Percentiles rank a stretch among this genome's conserved stretches.
Evolutionary conservation across 768 basidiomycete species (phyloP).

Genomic region (Suillus tomentosus): DNA sequence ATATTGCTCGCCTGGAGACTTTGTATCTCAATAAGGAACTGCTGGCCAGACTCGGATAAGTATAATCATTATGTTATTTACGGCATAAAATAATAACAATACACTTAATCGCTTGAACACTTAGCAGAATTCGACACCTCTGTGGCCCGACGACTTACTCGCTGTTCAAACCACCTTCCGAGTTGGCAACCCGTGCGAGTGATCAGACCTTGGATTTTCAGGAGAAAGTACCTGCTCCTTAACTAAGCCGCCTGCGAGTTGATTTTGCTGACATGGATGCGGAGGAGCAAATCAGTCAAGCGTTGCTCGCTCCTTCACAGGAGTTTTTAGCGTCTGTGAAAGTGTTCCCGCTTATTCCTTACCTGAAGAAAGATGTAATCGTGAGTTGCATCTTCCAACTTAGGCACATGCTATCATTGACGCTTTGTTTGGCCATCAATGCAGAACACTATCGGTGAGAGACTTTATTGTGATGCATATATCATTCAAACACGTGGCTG

Average conservation of each 20-base stretch:
- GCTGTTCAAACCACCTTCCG: background rate
- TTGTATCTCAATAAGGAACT: constrained; percentile 25
- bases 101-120: background rate
- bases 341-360: constrained; percentile 81
- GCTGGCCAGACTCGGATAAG: background rate
- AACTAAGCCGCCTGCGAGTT: constrained; percentile 9
- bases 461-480: background rate
- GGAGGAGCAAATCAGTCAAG: constrained; percentile 28
- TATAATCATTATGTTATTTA: constrained; percentile 3
- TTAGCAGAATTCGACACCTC: background rate
- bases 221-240: background rate
- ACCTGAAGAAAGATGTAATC: constrained; percentile 66
- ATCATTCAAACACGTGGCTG: constrained; percentile 7
- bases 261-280: constrained; percentile 34
- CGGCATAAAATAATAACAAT: constrained; percentile 2
- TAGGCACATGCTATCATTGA: constrained; percentile 28
- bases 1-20: constrained; percentile 23
- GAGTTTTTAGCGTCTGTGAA: constrained; percentile 62
- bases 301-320: constrained; percentile 55
- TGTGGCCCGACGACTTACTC: background rate
- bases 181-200: background rate
- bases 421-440: constrained; percentile 14
- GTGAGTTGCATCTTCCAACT: constrained; percentile 45
- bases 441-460: constrained; percentile 33
- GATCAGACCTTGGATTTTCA: background rate